A percentile compares a stretch with the other conserved stretches of the same genome.
phyloP scores from a whole-genome alignment of 352 stramenopile genomes.

The Pythium scleroteichum region DNA sequence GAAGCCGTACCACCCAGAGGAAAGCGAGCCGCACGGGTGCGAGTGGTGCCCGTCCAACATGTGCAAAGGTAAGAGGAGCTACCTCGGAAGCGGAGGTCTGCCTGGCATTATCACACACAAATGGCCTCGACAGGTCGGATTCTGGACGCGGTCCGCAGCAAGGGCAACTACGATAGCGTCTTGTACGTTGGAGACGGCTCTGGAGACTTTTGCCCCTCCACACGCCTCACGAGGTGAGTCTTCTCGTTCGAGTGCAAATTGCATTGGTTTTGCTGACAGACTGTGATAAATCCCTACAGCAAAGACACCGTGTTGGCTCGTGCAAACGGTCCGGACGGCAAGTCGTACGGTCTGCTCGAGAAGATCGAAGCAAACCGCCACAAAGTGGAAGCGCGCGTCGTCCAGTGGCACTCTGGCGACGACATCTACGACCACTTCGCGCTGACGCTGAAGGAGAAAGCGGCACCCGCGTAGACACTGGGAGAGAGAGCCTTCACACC shows the following conservation, averaged over 20 bases:
- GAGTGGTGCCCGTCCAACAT: slow-evolving; percentile 34
- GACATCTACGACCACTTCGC: slow-evolving; percentile 40
- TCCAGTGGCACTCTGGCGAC: slow-evolving; percentile 47
- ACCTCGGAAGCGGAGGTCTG: too few species aligned
- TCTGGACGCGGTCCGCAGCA: slow-evolving; percentile 16
- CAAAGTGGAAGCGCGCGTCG: slow-evolving; percentile 36
- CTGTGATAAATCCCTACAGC: background rate
- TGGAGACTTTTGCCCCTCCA: slow-evolving; percentile 30
- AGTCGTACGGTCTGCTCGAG: slow-evolving; percentile 37
- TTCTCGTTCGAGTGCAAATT: background rate
- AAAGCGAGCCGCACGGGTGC: slow-evolving; percentile 26
- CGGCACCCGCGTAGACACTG: background rate
- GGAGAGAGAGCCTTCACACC: too few species aligned
- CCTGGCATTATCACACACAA: too few species aligned
- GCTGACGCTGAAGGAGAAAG: slow-evolving; percentile 2
- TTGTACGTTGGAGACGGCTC: slow-evolving; percentile 32
- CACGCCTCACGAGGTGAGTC: slow-evolving; percentile 16
- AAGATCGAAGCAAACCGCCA: slow-evolving; percentile 37
- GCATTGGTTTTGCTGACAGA: background rate
- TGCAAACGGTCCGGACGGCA: slow-evolving; percentile 27
- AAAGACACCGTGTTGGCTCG: slow-evolving; percentile 44
- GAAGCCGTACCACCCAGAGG: slow-evolving; percentile 23
- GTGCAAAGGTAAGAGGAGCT: slow-evolving; percentile 30
- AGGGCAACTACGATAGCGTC: slow-evolving; percentile 14
- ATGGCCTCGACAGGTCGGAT: slow-evolving; percentile 18